A percentile compares a stretch with the other conserved stretches of the same genome.
phyloP scores from a whole-genome alignment of 2,329 filamentous ascomycete genomes.

The Xylaria sp. region DNA sequence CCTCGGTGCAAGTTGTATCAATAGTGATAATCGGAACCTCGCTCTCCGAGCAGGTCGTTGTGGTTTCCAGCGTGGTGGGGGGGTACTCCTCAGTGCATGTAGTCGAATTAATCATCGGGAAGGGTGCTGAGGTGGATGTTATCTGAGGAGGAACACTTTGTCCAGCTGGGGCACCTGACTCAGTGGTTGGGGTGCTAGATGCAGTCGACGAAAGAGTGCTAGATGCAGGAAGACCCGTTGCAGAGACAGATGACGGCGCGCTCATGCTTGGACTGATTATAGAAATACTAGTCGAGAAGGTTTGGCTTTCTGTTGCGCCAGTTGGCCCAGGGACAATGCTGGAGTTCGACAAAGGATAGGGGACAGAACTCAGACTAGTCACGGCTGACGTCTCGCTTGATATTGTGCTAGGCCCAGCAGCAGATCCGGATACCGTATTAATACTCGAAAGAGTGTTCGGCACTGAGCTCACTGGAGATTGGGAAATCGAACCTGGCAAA shows the following conservation, averaged over 20 bases:
- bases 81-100: conserved; percentile 24
- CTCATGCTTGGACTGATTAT: conserved; percentile 7
- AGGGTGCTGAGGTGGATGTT: conserved; percentile 14
- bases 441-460: conserved; percentile 10
- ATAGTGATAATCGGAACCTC: conserved; percentile 13
- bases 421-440: conserved; percentile 1
- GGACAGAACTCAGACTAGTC: not conserved
- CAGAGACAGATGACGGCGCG: conserved; percentile 1
- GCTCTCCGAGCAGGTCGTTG: conserved; percentile 26
- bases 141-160: conserved; percentile 13
- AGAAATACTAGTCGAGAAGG: not conserved
- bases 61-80: conserved; percentile 11
- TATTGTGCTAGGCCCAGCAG: conserved; percentile 5
- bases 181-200: conserved; percentile 2
- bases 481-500: conserved; percentile 2
- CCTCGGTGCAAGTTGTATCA: conserved; percentile 27
- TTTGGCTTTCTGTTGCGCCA: not conserved
- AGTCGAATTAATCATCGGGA: conserved; percentile 2
- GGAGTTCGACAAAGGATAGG: conserved; percentile 3
- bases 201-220: not conserved
- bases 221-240: not conserved
- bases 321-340: not conserved
- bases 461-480: conserved; percentile 9
- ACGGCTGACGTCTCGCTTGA: conserved; percentile 2
- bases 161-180: conserved; percentile 2